Base-by-base conservation (phyloP, 2,329 filamentous ascomycete genomes). In the Tolypocladium guangdongense region DNA sequence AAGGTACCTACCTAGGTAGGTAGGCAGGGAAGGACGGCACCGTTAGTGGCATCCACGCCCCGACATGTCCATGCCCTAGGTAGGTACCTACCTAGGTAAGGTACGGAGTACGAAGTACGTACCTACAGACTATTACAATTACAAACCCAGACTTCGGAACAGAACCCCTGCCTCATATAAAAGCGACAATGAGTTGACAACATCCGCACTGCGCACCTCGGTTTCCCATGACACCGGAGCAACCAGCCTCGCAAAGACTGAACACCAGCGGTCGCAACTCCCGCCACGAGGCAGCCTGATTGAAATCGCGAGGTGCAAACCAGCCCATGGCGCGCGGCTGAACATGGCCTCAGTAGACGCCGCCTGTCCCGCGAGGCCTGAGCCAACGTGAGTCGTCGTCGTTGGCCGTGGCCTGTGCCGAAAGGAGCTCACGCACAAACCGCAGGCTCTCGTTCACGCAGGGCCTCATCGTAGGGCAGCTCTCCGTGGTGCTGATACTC, bases 391-490 rank as follows among this genome's bases (percentile, higher is more conserved):
- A 67, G 74, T 68, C 36, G 14, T 20, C 10, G 18, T 16, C 24
- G 35, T 30, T 14, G 35, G 14, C 5, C 36, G 3, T 27, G 7
- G 20, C 48, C 7, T 16, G 4, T 14, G n/a, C 22, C 22, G 22
- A 14, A 47, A 20, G 30, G 41, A 18, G 52, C 46, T 53, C n/a
- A 50, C 47, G 27, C 37, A 45, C 11, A 20, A 33, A 38, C 30
- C 10, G 6, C 45, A 92, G 89, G 41, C 77, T 93, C 60, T 93
- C 90, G 37, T 97, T 97, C 69, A 95, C 90, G 0, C 90, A 96
- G 68, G 93, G 93, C 32, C 86, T 99, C 61, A 83, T 99, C 49
- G 78, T 97, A 35, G 93, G 93, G 50, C 93, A 99, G 70, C 78
- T 99, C 51, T 95, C 90, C 2, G 88, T 99, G 47, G 88, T 96